Evolutionary conservation across 768 basidiomycete species (phyloP).

Genomic region (Terana coerulea): DNA sequence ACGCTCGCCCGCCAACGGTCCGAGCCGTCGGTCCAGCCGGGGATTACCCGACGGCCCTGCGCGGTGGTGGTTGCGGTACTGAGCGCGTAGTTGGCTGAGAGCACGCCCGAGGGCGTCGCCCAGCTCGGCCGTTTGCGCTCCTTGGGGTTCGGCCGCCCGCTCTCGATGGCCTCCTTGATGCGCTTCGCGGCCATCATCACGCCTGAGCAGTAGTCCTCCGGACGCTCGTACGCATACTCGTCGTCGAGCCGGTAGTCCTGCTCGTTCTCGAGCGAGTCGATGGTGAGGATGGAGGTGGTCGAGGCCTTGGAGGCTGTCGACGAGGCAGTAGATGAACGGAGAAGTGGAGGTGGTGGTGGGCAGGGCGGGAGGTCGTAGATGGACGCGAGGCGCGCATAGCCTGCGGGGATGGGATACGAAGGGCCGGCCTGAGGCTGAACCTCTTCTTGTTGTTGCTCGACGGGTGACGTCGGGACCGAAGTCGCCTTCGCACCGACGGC

Average conservation of each 20-base stretch:
- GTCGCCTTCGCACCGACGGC: slow-evolving; percentile 28
- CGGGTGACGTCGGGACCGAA: slow-evolving; percentile 22
- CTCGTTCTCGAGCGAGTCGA: background rate
- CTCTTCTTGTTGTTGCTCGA: slow-evolving; percentile 20
- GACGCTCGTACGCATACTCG: background rate
- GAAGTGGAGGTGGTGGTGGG: slow-evolving; percentile 48
- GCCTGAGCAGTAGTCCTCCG: slow-evolving; percentile 48
- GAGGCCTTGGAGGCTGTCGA: slow-evolving; percentile 21
- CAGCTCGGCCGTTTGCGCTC: slow-evolving; percentile 17
- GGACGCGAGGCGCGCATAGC: slow-evolving; percentile 37
- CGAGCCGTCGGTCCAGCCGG: slow-evolving; percentile 68
- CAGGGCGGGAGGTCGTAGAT: slow-evolving; percentile 47
- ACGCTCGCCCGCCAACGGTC: slow-evolving; percentile 65
- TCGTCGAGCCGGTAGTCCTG: slow-evolving; percentile 5
- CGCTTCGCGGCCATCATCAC: slow-evolving; percentile 68
- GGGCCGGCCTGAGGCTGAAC: background rate
- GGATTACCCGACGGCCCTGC: slow-evolving; percentile 39
- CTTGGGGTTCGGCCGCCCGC: slow-evolving; percentile 33
- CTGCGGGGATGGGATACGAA: slow-evolving; percentile 5
- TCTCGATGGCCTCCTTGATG: slow-evolving; percentile 44
- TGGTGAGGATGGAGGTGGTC: slow-evolving; percentile 2
- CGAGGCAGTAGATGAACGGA: slow-evolving; percentile 19
- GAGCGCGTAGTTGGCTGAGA: slow-evolving; percentile 32
- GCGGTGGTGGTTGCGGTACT: slow-evolving; percentile 13
- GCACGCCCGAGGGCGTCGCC: slow-evolving; percentile 25